Conservation (phyloP, 257 asterid genomes). For the Solanum pimpinellifolium region DNA sequence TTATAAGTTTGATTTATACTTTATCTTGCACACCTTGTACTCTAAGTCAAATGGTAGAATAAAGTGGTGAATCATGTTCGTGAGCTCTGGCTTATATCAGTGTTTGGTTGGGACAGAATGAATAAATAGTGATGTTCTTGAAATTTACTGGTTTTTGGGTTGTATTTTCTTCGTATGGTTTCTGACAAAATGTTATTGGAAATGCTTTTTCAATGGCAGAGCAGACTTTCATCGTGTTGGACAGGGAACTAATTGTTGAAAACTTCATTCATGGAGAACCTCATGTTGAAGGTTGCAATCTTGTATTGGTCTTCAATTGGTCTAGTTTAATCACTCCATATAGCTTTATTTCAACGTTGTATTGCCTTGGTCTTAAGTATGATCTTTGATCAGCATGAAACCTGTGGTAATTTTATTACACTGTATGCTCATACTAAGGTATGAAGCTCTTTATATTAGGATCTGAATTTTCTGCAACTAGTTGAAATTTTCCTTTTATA, state of each 20-base stretch:
- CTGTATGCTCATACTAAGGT: not conserved
- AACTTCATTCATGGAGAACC: constrained; percentile 67
- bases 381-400: not conserved
- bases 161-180: not conserved
- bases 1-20: not conserved
- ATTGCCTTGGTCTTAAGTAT: not conserved
- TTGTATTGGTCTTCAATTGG: not conserved
- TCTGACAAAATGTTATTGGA: not conserved
- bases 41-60: not conserved
- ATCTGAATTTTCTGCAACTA: not conserved
- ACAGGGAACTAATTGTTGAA: constrained; percentile 58
- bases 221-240: constrained; percentile 84
- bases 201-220: constrained; percentile 35
- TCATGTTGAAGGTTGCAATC: constrained; percentile 49
- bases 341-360: not conserved
- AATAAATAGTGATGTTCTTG: not conserved
- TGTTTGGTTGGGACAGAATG: not conserved
- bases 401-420: not conserved
- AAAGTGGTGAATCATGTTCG: not conserved
- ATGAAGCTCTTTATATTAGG: not conserved
- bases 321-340: not conserved
- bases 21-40: not conserved
- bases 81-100: not conserved
- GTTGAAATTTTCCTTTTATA: not conserved
- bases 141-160: not conserved